Evolutionary conservation across 768 basidiomycete species (phyloP), one percentile per base, ranked within the genome.

Genomic region (Kwoniella europaea): DNA sequence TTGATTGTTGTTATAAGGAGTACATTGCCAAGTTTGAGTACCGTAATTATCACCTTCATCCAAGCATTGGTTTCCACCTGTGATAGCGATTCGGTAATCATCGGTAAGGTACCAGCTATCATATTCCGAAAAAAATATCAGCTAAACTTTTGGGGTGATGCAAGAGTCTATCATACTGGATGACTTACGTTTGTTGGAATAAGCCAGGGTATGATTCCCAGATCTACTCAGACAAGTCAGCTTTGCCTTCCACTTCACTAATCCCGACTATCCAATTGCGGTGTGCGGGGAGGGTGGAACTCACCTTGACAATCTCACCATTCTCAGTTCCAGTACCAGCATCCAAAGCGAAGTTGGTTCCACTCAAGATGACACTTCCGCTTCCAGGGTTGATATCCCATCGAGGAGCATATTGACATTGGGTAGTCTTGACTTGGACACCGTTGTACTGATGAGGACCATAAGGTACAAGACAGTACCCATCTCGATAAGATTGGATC

Each of bases 1-100:
- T 59, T 83, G 82, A 63, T 83, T 82, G 71, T 75, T 80, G 74
- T 79, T 82, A 22, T 71, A 67, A n/a, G 76, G 72, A 4, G 77
- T 78, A 64, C 82, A 83, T 63, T 80, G 77, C 69, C 78, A 81
- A 0, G 79, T 81, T 71, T 82, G 81, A 6, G 71, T 60, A 15
- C 74, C 76, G 44, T 59, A 50, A 20, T 60, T 65, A 41, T 71
- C 68, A 27, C 76, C 76, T 56, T 77, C 62, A 69, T 79, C 77
- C 20, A 80, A 71, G 63, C 82, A 83, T 61, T 79, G 77, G 56
- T 75, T 74, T 15, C 82, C 82, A 52, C 80, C 80, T 15, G 78
- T 79, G 72, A 81, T 78, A 46, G 82, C 81, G 46, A 83, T 76
- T 13, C 79, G 71, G 27, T 80, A 68, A 70, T 82, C 82, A 63